Evolutionary conservation across 2,329 filamentous ascomycete genomes (phyloP).

Genomic region (Ambrosiella cleistominuta): DNA sequence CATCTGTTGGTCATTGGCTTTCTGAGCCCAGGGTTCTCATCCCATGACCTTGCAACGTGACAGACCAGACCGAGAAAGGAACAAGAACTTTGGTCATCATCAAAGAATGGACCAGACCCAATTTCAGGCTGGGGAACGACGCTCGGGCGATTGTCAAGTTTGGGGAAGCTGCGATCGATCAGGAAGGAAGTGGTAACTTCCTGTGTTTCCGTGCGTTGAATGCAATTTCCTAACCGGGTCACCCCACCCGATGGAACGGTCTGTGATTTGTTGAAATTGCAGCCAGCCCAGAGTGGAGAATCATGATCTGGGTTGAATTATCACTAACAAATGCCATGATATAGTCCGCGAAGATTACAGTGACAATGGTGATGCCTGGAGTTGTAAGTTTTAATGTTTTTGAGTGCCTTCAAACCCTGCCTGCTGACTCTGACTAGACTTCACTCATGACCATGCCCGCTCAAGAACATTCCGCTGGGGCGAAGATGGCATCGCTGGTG

Average conservation of each 20-base stretch:
- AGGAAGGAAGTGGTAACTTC: not conserved
- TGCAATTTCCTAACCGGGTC: not conserved
- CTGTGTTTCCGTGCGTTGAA: not conserved
- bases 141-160: not conserved
- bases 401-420: not conserved
- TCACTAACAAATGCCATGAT: not conserved
- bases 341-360: conserved; percentile 79
- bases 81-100: not conserved
- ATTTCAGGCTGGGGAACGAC: not conserved
- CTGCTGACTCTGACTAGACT: conserved; percentile 40
- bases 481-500: conserved; percentile 90
- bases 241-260: not conserved
- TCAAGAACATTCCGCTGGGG: conserved; percentile 87
- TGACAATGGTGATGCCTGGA: conserved; percentile 86
- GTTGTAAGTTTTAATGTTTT: conserved; percentile 42
- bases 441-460: conserved; percentile 80
- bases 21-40: too few relatives aligned
- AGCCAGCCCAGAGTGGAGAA: not conserved
- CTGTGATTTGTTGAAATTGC: not conserved
- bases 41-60: not conserved
- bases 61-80: not conserved
- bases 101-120: not conserved
- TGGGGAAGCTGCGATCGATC: not conserved
- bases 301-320: not conserved
- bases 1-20: not conserved